Percentiles rank a stretch among this genome's conserved stretches.
Evolutionary conservation across 345 rosid species (phyloP).

Genomic region (Stellera chamaejasme): DNA sequence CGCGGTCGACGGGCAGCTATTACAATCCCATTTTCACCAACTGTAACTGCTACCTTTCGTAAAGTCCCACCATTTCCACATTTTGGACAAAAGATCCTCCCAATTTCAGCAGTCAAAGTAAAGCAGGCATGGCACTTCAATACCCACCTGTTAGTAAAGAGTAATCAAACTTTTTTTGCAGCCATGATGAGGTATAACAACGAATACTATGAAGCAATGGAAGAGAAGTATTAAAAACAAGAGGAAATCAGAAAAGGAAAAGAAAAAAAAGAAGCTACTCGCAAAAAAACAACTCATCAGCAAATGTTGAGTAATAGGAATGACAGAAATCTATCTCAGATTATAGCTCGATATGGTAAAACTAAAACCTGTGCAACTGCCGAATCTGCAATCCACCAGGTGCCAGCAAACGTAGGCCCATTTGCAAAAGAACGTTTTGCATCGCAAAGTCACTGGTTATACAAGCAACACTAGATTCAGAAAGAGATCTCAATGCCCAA

Average conservation of each 20-base stretch:
- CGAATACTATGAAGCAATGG: not conserved
- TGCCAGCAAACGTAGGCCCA: slow-evolving; percentile 87
- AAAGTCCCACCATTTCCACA: slow-evolving; percentile 97
- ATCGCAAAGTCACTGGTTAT: slow-evolving; percentile 88
- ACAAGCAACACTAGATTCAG: slow-evolving; percentile 95
- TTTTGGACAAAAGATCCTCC: slow-evolving; percentile 82
- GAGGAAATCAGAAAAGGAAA: not conserved
- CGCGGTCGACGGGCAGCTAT: slow-evolving; percentile 64
- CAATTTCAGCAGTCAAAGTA: slow-evolving; percentile 73
- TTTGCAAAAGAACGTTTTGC: slow-evolving; percentile 96
- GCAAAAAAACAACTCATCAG: not conserved
- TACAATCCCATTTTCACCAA: slow-evolving; percentile 67
- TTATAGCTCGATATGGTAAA: no score
- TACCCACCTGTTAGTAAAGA: slow-evolving; percentile 54
- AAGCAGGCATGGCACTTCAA: slow-evolving; percentile 96
- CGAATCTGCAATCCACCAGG: slow-evolving; percentile 92
- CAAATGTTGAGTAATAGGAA: not conserved
- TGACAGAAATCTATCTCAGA: no score
- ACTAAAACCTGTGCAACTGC: slow-evolving; percentile 65
- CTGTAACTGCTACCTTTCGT: slow-evolving; percentile 75
- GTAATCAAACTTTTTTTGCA: no score
- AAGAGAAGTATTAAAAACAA: not conserved
- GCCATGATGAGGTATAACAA: no score
- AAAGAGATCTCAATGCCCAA: slow-evolving; percentile 73
- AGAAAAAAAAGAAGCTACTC: not conserved